Evolutionary conservation across 108 stramenopile genomes (phyloP).

Genomic region (Chaetoceros muelleri): DNA sequence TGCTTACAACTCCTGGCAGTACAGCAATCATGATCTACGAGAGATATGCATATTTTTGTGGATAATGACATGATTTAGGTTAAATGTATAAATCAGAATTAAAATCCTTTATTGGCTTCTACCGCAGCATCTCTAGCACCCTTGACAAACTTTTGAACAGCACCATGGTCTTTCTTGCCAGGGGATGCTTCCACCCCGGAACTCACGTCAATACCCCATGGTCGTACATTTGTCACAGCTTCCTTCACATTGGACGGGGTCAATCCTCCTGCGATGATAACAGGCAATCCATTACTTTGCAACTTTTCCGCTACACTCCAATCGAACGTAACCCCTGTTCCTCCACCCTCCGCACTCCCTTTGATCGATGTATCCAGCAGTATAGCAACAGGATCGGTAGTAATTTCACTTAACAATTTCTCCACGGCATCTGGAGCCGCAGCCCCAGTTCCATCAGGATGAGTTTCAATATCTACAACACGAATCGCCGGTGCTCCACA

Average conservation of each 20-base stretch:
- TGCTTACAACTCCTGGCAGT: too few relatives aligned
- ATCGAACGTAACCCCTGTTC: constrained; percentile 92
- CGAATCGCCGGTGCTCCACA: constrained; percentile 82
- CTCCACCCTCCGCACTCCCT: constrained; percentile 73
- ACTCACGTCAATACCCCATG: constrained; percentile 93
- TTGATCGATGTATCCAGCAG: constrained; percentile 91
- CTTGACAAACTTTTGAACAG: constrained; percentile 67
- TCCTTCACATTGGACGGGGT: constrained; percentile 76
- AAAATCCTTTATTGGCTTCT: constrained; percentile 78
- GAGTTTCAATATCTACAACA: constrained; percentile 86
- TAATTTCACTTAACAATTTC: constrained; percentile 37
- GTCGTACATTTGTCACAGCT: constrained; percentile 52
- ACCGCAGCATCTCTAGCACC: constrained; percentile 59
- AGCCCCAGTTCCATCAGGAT: constrained; percentile 36
- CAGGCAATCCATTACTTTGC: constrained; percentile 81
- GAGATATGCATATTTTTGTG: too few relatives aligned
- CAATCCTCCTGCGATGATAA: constrained; percentile 96
- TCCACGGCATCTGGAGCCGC: constrained; percentile 46
- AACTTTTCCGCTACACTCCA: constrained; percentile 78
- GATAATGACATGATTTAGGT: too few relatives aligned
- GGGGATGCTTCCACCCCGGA: constrained; percentile 86
- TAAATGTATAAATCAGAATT: too few relatives aligned
- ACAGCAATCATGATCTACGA: too few relatives aligned
- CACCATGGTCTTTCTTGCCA: constrained; percentile 80
- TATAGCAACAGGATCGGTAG: constrained; percentile 74